A percentile compares a stretch with the other conserved stretches of the same genome.
These are phyloP conservation scores for Yamadazyma olivae DNA, from an alignment of 805 yeast species.

Conservation along the genomic window DNA sequence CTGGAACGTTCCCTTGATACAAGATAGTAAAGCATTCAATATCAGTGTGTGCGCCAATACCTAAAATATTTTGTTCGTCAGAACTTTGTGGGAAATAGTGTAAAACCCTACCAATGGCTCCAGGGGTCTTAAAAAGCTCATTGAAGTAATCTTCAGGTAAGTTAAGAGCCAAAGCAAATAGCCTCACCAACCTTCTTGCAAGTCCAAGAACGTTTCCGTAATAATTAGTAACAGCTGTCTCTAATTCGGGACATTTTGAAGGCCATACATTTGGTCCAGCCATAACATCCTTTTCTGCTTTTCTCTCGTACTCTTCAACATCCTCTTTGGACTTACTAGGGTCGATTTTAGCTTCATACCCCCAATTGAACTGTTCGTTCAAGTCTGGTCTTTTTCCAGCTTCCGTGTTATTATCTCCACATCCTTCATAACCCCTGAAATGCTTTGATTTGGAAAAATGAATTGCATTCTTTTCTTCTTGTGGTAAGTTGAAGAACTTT, in stretches of 20 bases:
- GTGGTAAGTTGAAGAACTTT: slow-evolving; percentile 10
- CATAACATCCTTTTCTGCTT: slow-evolving; percentile 7
- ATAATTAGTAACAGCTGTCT: slow-evolving; percentile 9
- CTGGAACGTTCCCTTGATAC: slow-evolving; percentile 12
- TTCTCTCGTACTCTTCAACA: slow-evolving; percentile 5
- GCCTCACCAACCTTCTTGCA: slow-evolving; percentile 8
- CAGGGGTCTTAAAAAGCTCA: slow-evolving; percentile 9
- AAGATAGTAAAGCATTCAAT: slow-evolving; percentile 13
- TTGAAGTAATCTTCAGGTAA: slow-evolving; percentile 11
- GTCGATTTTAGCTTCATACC: slow-evolving; percentile 11
- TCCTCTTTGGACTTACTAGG: slow-evolving; percentile 9
- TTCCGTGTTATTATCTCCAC: slow-evolving; percentile 13
- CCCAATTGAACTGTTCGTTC: slow-evolving; percentile 14
- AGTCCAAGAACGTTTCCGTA: slow-evolving; percentile 5
- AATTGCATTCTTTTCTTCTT: slow-evolving; percentile 8
- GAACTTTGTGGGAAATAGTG: slow-evolving; percentile 10
- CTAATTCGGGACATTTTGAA: slow-evolving; percentile 6
- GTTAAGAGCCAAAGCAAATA: slow-evolving; percentile 10
- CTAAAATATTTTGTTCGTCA: slow-evolving; percentile 6
- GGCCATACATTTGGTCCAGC: slow-evolving; percentile 12
- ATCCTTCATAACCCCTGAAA: slow-evolving; percentile 12
- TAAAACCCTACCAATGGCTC: slow-evolving; percentile 12
- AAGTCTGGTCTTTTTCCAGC: slow-evolving; percentile 11
- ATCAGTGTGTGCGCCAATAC: slow-evolving; percentile 14
- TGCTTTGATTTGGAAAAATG: slow-evolving; percentile 11